Evolutionary conservation across 805 yeast genomes (phyloP).

Genomic region (Alloascoidea hylecoeti): DNA sequence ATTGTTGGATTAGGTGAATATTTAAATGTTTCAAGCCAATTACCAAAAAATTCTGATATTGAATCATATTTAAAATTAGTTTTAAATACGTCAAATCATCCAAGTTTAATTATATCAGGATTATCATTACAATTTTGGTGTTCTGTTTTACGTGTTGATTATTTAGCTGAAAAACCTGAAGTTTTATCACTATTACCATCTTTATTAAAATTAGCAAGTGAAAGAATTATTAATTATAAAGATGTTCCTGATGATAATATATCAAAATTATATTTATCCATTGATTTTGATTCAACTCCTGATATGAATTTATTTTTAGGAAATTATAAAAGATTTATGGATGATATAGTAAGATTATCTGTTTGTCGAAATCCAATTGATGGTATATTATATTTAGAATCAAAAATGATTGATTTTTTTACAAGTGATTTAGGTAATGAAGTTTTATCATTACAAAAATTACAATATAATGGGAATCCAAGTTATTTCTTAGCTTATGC

Average conservation of each 20-base stretch:
- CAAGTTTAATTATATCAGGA: constrained; percentile 82
- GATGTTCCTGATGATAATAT: constrained; percentile 51
- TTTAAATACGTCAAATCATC: constrained; percentile 67
- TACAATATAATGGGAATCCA: constrained; percentile 49
- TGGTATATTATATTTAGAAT: constrained; percentile 72
- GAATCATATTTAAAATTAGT: constrained; percentile 60
- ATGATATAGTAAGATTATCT: constrained; percentile 80
- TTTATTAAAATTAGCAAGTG: constrained; percentile 62
- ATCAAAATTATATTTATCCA: constrained; percentile 53
- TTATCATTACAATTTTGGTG: constrained; percentile 92
- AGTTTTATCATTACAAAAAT: constrained; percentile 37
- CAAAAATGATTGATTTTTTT: constrained; percentile 59
- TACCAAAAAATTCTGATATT: constrained; percentile 43
- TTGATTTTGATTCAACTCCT: constrained; percentile 79
- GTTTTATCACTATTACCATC: constrained; percentile 35
- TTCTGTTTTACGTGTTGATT: constrained; percentile 70
- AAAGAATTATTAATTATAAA: constrained; percentile 61
- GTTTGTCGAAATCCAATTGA: constrained; percentile 78
- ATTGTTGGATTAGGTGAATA: constrained; percentile 76
- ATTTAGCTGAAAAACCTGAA: constrained; percentile 41
- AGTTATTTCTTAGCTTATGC: constrained; percentile 57
- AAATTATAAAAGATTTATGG: constrained; percentile 72
- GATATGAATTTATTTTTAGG: constrained; percentile 66
- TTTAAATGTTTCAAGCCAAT: constrained; percentile 33
- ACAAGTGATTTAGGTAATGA: constrained; percentile 50